A percentile compares a stretch with the other conserved stretches of the same genome.
Conservation (phyloP, 106 monocot genomes). For the Dactylorhiza incarnata region DNA sequence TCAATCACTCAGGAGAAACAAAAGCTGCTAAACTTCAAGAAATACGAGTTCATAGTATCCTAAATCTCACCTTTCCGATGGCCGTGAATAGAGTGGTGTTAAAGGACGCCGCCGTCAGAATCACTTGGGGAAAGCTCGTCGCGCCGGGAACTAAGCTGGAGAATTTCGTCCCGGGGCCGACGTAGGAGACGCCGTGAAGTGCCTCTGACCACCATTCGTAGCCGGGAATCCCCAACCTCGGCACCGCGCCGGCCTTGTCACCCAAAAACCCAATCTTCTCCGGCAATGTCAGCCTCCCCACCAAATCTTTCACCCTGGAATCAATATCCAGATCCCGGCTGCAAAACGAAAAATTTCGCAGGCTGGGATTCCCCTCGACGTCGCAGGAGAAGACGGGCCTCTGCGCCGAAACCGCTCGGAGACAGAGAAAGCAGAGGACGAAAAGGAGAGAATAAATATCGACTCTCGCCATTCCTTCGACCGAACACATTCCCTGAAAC, state of each 20-base stretch:
- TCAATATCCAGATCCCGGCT: constrained; percentile 20
- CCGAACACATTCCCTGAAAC: background rate
- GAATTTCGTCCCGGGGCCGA: constrained; percentile 60
- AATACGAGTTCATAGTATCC: too few relatives aligned
- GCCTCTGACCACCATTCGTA: constrained; percentile 92
- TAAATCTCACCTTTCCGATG: constrained; percentile 52
- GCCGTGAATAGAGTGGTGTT: constrained; percentile 52
- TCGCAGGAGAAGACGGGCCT: constrained; percentile 59
- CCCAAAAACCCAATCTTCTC: constrained; percentile 61
- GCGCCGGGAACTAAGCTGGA: constrained; percentile 50
- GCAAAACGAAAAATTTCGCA: constrained; percentile 38
- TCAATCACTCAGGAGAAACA: background rate
- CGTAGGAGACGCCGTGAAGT: constrained; percentile 66
- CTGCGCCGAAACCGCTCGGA: constrained; percentile 12
- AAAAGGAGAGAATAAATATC: background rate
- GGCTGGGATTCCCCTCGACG: constrained; percentile 20
- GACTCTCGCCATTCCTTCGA: background rate
- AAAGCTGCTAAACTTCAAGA: too few relatives aligned
- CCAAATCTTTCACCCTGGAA: constrained; percentile 37
- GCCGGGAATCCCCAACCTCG: constrained; percentile 52
- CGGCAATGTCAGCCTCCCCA: constrained; percentile 41
- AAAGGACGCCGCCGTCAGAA: constrained; percentile 73
- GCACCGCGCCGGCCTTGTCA: constrained; percentile 38
- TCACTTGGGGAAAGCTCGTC: constrained; percentile 64
- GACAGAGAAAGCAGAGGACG: constrained; percentile 2